Conservation (phyloP, 352 stramenopile genomes). For the Globisporangium sylvaticum region DNA sequence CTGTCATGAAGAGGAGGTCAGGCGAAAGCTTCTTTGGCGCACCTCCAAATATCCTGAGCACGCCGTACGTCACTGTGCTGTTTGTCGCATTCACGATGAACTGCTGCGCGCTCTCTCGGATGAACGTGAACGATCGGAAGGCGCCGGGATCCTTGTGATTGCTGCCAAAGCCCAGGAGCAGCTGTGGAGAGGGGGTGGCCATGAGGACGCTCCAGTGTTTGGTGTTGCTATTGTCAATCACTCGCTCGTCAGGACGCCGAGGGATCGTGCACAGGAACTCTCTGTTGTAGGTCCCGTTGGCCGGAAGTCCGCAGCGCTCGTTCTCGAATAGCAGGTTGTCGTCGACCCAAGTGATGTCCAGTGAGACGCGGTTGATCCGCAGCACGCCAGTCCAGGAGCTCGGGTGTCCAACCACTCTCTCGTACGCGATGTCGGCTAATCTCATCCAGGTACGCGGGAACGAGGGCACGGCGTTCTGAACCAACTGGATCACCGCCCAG, state of each 20-base stretch:
- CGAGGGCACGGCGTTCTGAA: not conserved
- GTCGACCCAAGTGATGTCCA: not conserved
- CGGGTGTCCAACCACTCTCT: not conserved
- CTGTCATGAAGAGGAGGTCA: not conserved
- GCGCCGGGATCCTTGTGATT: not conserved
- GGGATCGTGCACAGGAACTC: not conserved
- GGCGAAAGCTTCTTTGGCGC: not conserved
- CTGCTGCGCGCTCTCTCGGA: not conserved
- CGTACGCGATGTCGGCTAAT: not conserved
- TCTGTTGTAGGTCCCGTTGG: not conserved
- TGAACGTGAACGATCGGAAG: not conserved
- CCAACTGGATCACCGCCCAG: not conserved
- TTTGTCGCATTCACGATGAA: not conserved
- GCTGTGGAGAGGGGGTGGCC: not conserved
- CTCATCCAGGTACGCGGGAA: not conserved
- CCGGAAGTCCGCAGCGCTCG: not conserved
- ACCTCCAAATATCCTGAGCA: not conserved
- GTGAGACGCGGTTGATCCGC: not conserved
- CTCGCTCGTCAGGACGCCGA: not conserved
- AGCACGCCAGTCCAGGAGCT: slow-evolving; percentile 1
- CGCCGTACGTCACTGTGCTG: not conserved
- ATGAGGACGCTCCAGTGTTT: not conserved
- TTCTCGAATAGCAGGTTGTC: not conserved
- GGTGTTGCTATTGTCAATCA: too few relatives aligned
- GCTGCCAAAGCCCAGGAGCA: not conserved